Evolutionary conservation across 1,284 basidiomycete species (phyloP), one percentile per base, ranked within the genome.

Genomic region (Microbotryum violaceum): DNA sequence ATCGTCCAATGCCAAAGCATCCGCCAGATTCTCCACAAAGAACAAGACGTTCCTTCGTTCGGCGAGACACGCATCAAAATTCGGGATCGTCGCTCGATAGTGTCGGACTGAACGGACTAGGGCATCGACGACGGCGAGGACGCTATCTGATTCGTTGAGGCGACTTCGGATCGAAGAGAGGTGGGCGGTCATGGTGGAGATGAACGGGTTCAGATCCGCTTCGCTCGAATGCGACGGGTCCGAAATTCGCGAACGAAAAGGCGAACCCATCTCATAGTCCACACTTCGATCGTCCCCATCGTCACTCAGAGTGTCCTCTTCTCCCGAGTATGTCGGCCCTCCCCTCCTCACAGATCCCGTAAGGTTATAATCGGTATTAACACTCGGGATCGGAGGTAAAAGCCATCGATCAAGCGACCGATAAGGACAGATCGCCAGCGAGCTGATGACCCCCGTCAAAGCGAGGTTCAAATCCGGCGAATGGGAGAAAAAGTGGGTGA

Each of bases 11-110:
- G 68, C 66, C n/a, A 97, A 79, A 2, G 92, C 93, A 71, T 97
- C 94, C 21, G 86, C 89, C 37, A 97, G 77, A 72, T 94, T 93
- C 75, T 97, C 93, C 2, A 88, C 88, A 75, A 94, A 96, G 27
- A 96, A 78, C 21, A 98, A 78, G 3, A 93, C 92, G 72, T 88
- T 86, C 45, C 94, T 81, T 31, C 94, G 83, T 75, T 97, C 91
- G 1, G 83, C 75, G 3, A 98, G 82, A 70, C 85, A 88, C 69
- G 82, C 81, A 76, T 97, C 91, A 74, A 98, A 97, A 53, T 86
- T 79, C 18, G 85, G 81, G 21, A 93, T 82, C 20, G 81, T 75
- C 56, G 82, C 80, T 20, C 89, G 83, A 74, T 91, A 92, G 27
- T 64, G 58, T 23, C 54, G 58, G 9, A 70, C 53, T 8, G 65